These are phyloP conservation scores for Volvox africanus DNA, from an alignment of 139 green algal species.

Conservation along the genomic window DNA sequence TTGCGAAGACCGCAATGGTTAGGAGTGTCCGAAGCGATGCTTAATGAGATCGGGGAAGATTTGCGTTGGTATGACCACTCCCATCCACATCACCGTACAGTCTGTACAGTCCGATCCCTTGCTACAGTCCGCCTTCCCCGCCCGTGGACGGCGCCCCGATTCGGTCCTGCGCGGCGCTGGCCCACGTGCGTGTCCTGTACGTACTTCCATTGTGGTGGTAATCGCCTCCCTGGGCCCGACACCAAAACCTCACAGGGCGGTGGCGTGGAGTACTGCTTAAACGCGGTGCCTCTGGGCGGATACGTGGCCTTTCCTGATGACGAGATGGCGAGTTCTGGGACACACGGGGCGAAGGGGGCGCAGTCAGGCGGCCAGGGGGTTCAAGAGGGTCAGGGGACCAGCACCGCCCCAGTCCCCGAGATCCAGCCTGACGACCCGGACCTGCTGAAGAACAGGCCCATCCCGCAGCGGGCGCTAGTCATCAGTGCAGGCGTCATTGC, in stretches of 20 bases:
- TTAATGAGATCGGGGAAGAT: too few relatives aligned
- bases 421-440: constrained; percentile 88
- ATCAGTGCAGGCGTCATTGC: constrained; percentile 94
- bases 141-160: too few relatives aligned
- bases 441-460: constrained; percentile 93
- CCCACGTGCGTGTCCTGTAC: too few relatives aligned
- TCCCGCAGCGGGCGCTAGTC: constrained; percentile 83
- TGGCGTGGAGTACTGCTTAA: constrained; percentile 95
- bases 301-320: constrained; percentile 99
- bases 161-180: too few relatives aligned
- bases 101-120: too few relatives aligned
- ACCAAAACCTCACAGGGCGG: constrained; percentile 51
- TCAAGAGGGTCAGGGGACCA: background rate
- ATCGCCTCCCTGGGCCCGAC: background rate
- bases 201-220: too few relatives aligned
- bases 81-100: too few relatives aligned
- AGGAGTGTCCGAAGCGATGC: too few relatives aligned
- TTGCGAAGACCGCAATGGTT: too few relatives aligned
- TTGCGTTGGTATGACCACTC: too few relatives aligned
- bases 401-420: background rate
- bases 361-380: background rate
- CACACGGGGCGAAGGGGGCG: too few relatives aligned
- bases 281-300: constrained; percentile 93
- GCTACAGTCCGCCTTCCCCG: too few relatives aligned
- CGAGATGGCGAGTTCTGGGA: constrained; percentile 60